Conservation (phyloP, 176 grass and related monocot genomes). For the Bromus sterilis region DNA sequence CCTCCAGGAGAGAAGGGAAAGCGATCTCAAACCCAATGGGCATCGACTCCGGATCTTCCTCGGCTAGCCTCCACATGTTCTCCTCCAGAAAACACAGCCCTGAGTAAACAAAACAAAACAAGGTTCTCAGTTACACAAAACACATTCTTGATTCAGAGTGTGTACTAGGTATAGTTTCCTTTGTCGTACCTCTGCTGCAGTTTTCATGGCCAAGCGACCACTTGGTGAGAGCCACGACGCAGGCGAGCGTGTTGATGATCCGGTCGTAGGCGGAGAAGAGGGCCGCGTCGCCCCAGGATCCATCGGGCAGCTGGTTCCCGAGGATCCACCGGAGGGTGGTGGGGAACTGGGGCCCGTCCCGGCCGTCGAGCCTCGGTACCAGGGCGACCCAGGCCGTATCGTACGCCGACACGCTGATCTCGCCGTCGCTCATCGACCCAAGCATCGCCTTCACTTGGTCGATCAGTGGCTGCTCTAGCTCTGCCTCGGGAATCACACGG, state of each 20-base stretch:
- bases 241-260: slow-evolving; percentile 43
- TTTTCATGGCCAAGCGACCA: slow-evolving; percentile 43
- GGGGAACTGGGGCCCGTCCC: slow-evolving; percentile 14
- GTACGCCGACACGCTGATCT: slow-evolving; percentile 49
- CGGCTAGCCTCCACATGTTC: slow-evolving; percentile 69
- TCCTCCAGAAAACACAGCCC: slow-evolving; percentile 56
- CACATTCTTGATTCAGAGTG: neutral
- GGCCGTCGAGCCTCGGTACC: slow-evolving; percentile 19
- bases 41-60: slow-evolving; percentile 66
- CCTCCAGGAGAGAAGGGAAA: slow-evolving; percentile 79
- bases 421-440: slow-evolving; percentile 30
- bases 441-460: slow-evolving; percentile 27
- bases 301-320: slow-evolving; percentile 32
- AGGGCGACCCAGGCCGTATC: slow-evolving; percentile 65
- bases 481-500: neutral
- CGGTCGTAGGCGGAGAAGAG: slow-evolving; percentile 53
- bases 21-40: slow-evolving; percentile 93
- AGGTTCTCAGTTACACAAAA: neutral
- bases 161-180: too few relatives aligned
- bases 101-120: neutral
- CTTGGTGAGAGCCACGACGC: slow-evolving; percentile 48
- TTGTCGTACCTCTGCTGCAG: slow-evolving; percentile 44
- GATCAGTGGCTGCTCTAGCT: slow-evolving; percentile 17
- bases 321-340: slow-evolving; percentile 35
- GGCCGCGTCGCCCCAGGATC: slow-evolving; percentile 44